Base-by-base conservation (phyloP, 2,329 filamentous ascomycete species). In the Cercospora citrullina region DNA sequence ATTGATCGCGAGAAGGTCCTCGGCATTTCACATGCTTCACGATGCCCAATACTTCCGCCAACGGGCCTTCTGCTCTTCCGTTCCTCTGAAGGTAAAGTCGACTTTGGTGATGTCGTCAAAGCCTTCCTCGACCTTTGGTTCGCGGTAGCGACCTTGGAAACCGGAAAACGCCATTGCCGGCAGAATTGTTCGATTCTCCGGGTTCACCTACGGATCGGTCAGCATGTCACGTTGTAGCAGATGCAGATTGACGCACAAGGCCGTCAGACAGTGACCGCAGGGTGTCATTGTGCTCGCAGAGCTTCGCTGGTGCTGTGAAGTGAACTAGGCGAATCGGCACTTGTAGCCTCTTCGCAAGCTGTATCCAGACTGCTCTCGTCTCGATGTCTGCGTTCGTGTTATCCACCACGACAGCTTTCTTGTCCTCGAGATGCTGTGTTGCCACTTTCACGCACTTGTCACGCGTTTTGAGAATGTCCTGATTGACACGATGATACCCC, bases 351-450 rank as follows among this genome's bases (percentile, higher is more conserved):
- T 85, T 86, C 18, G 93, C 93, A 31, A 98, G 80, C 28, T 87
- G 82, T 33, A 92, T 80, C 94, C 94, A 98, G 68, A 91, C 81
- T n/a, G 86, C 85, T 71, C 95, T 87, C 26, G 90, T 92, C 63
- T 92, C 90, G 10, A 84, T 78, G 80, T 96, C 91, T 31, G 94
- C 88, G 77, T 99, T 99, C n/a, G 95, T 98, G 79, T 97, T 98
- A 80, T 99, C 95, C 68, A 98, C 86, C 28, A 86, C 92, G 4
- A 97, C 88, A 2, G 91, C 91, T 23, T 84, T 84, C 14, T 33
- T 33, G 1, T 90, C 89, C 48, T 84, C 79, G 51, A 98, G 82
- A 58, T 87, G 80, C 57, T 91, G 86, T 60, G 83, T 84, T 14
- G 94, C 93, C 26, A 86, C 87, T 79, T 92, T 91, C 68, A 97